Evolutionary conservation across 1,139 yeast species (phyloP).

Genomic region (Geotrichum europaeum): DNA sequence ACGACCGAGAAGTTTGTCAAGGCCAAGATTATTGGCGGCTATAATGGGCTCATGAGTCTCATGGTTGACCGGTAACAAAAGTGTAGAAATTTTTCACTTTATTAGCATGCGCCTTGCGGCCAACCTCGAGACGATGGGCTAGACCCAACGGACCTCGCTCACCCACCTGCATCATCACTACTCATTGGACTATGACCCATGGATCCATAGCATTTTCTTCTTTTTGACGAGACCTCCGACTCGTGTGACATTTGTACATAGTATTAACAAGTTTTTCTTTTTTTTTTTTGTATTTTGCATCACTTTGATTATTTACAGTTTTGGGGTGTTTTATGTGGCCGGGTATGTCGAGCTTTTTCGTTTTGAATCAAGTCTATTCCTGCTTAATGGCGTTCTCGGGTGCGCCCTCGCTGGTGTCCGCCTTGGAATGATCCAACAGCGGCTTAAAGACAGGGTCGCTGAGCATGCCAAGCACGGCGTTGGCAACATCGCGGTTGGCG

Average conservation of each 20-base stretch:
- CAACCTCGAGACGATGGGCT: not conserved
- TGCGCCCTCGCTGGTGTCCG: constrained; percentile 19
- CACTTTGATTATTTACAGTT: not conserved
- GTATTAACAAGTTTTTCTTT: constrained; percentile 1
- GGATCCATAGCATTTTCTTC: not conserved
- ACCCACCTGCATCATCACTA: not conserved
- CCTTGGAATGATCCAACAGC: constrained; percentile 21
- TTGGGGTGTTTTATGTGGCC: not conserved
- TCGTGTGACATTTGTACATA: constrained; percentile 18
- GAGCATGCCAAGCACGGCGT: constrained; percentile 67
- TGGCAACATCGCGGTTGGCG: constrained; percentile 56
- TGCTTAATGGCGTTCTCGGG: constrained; percentile 21
- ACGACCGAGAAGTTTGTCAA: constrained; percentile 1
- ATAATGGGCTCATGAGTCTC: constrained; percentile 8
- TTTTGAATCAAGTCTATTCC: constrained; percentile 8
- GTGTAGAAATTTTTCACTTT: not conserved
- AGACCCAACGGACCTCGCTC: not conserved
- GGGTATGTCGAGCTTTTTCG: not conserved
- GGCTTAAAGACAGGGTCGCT: constrained; percentile 53
- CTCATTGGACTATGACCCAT: not conserved
- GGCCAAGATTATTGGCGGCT: constrained; percentile 10
- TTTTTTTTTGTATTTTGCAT: not conserved
- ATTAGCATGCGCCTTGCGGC: not conserved
- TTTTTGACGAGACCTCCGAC: not conserved
- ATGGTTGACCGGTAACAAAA: constrained; percentile 1